Base-by-base conservation (phyloP, 1,139 yeast species). In the Oligophagozyma castellii region DNA sequence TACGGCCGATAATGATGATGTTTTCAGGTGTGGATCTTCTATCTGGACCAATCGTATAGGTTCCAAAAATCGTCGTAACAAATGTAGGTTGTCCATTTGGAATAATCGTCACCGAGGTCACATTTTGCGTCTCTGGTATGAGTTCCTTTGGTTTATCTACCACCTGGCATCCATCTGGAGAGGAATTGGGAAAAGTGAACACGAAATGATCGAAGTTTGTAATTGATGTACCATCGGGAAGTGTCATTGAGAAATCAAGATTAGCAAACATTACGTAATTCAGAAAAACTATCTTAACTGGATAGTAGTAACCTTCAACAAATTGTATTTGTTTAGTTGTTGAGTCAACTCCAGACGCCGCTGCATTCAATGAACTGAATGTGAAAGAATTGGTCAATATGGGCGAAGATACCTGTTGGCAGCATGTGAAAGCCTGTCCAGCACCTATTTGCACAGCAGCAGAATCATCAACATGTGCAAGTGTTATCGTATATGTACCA, bases 361-460 rank as follows among this genome's bases (percentile, higher is more conserved):
- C n/a, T n/a, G n/a, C n/a, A 16, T 33, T 21, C 11, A 36, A 21
- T 10, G 40, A 19, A 16, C 26, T 26, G 21, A 29, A 16, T 1
- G 33, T 26, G 13, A 23, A 20, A 4, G 19, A 14, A 12, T 20
- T 15, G 3, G 35, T 28, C n/a, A n/a, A n/a, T n/a, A n/a, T n/a
- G n/a, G n/a, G n/a, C 2, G 22, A 16, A 13, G 14, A 23, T 14
- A 19, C 12, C 15, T 34, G 30, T 5, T 38, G 29, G 38, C 58
- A 54, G 36, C 58, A 53, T 12, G 33, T 40, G 22, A 51, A 48
- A 3, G 51, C 56, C 27, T 37, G 40, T 3, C 35, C 41, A 15
- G 34, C 34, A 21, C 54, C 56, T 28, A 52, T 28, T 28, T 39
- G 38, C 3, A 51, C 35, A 38, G 40, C 36, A 3, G 41, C 49